phyloP scores from a whole-genome alignment of 352 stramenopile genomes.

The Globisporangium ultimum region DNA sequence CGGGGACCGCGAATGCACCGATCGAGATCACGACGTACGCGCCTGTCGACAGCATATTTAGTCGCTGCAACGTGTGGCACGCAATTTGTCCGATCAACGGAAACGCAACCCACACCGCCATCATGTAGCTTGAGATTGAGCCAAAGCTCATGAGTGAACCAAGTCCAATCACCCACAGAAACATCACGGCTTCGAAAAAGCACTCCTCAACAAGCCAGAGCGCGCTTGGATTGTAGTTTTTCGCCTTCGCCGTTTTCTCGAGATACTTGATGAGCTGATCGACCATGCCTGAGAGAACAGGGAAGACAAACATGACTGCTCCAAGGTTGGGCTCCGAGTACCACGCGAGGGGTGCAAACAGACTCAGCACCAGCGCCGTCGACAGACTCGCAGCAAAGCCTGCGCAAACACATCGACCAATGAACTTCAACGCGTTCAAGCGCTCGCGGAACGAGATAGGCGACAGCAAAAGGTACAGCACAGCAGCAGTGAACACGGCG shows the following conservation, averaged over 20 bases:
- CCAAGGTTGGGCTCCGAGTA: conserved; percentile 58
- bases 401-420: conserved; percentile 31
- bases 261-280: conserved; percentile 38
- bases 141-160: conserved; percentile 30
- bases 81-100: conserved; percentile 46
- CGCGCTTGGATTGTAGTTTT: conserved; percentile 13
- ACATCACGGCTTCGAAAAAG: conserved; percentile 59
- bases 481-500: conserved; percentile 31
- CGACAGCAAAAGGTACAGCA: conserved; percentile 41
- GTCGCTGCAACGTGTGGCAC: conserved; percentile 33
- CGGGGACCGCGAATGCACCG: conserved; percentile 41
- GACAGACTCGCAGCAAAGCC: conserved; percentile 33
- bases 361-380: conserved; percentile 43
- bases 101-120: conserved; percentile 65
- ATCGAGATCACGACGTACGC: conserved; percentile 55
- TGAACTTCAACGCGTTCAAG: conserved; percentile 32
- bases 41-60: conserved; percentile 31
- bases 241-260: conserved; percentile 17
- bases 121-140: conserved; percentile 57
- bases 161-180: conserved; percentile 38
- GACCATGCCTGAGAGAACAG: conserved; percentile 53
- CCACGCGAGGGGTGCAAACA: conserved; percentile 68
- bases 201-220: conserved; percentile 58
- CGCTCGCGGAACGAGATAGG: conserved; percentile 37
- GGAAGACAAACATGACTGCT: conserved; percentile 35